Conservation (phyloP, 345 rosid species). For the Ailanthus altissimus region DNA sequence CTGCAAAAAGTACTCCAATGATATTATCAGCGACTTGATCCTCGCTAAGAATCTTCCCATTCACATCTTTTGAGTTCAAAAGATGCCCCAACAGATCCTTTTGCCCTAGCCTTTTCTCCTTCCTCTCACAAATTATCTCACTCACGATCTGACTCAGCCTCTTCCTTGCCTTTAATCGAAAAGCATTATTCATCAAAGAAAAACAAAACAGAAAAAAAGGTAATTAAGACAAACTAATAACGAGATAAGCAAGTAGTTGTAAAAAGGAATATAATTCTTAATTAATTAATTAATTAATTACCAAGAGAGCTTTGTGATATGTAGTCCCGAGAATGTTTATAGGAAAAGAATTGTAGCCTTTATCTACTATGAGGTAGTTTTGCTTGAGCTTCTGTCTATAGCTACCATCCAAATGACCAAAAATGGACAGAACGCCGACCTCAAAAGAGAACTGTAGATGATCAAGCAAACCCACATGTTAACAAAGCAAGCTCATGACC, state of each 20-base stretch:
- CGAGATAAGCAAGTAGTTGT: neutral
- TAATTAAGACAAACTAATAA: neutral
- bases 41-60: conserved; percentile 44
- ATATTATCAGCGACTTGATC: conserved; percentile 73
- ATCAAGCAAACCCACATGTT: conserved; percentile 22
- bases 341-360: conserved; percentile 89
- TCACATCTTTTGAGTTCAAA: conserved; percentile 48
- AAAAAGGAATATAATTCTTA: neutral
- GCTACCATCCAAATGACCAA: conserved; percentile 57
- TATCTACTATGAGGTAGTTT: conserved; percentile 65
- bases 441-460: conserved; percentile 65
- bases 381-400: conserved; percentile 52
- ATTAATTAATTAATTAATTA: conserved; percentile 35
- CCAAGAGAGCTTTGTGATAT: conserved; percentile 68
- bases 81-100: conserved; percentile 59
- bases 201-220: neutral
- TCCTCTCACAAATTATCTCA: conserved; percentile 59
- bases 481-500: conserved; percentile 14
- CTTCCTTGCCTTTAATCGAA: conserved; percentile 61
- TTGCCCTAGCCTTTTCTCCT: conserved; percentile 50
- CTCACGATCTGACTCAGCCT: conserved; percentile 50
- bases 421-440: conserved; percentile 69
- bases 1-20: conserved; percentile 86
- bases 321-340: conserved; percentile 66
- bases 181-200: neutral